Conservation (phyloP, 768 basidiomycete genomes). For the Neoboletus subvelutipes region DNA sequence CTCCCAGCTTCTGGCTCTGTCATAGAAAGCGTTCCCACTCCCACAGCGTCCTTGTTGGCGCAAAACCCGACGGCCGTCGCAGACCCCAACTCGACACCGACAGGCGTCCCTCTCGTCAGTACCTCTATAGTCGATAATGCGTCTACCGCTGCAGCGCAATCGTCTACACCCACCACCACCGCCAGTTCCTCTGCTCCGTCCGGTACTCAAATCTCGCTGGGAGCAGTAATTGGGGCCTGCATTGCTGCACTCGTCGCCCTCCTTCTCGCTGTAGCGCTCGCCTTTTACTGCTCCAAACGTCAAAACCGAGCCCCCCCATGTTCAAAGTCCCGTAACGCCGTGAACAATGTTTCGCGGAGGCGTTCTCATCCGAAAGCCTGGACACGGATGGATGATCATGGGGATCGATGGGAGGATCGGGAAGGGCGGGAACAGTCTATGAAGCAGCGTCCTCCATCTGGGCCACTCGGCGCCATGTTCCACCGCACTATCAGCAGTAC, state of each 20-base stretch:
- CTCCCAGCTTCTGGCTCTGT: conserved; percentile 25
- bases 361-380: conserved; percentile 48
- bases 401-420: conserved; percentile 47
- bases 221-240: conserved; percentile 63
- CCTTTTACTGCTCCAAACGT: conserved; percentile 54
- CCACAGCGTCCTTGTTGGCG: conserved; percentile 25
- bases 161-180: conserved; percentile 12
- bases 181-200: conserved; percentile 13
- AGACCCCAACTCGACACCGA: not conserved
- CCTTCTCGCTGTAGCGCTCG: conserved; percentile 46
- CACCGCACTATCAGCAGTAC: conserved; percentile 54
- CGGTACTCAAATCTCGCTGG: conserved; percentile 28
- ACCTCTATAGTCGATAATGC: not conserved
- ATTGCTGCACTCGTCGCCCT: conserved; percentile 57
- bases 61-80: conserved; percentile 16
- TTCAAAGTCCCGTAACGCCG: conserved; percentile 39
- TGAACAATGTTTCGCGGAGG: conserved; percentile 45
- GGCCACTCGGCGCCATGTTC: conserved; percentile 60
- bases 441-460: conserved; percentile 40
- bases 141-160: not conserved
- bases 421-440: conserved; percentile 36
- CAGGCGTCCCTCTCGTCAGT: conserved; percentile 17
- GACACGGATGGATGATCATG: conserved; percentile 56
- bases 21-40: conserved; percentile 23
- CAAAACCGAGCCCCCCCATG: conserved; percentile 21